Evolutionary conservation across 2,329 filamentous ascomycete genomes (phyloP).

Genomic region (Elsinoe perseae): DNA sequence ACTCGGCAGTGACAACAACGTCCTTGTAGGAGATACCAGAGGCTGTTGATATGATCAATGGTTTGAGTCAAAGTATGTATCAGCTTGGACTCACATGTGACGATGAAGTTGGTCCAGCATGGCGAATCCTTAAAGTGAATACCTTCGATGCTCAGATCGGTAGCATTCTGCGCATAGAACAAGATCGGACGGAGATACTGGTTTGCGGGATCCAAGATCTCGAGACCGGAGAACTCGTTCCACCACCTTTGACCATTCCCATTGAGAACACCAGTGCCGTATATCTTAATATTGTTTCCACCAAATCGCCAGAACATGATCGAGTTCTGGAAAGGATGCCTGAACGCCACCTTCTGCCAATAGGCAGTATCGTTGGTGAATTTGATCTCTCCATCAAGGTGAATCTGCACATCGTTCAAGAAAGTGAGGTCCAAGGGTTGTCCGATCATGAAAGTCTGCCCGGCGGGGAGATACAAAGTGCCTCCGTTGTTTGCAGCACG

Average conservation of each 20-base stretch:
- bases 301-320: slow-evolving; percentile 60
- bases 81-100: slow-evolving; percentile 24
- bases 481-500: slow-evolving; percentile 53
- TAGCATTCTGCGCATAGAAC: slow-evolving; percentile 44
- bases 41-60: not conserved
- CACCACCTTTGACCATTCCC: slow-evolving; percentile 49
- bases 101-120: slow-evolving; percentile 57
- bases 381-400: slow-evolving; percentile 52
- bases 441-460: slow-evolving; percentile 50
- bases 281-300: slow-evolving; percentile 53
- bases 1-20: slow-evolving; percentile 4
- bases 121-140: slow-evolving; percentile 55
- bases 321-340: slow-evolving; percentile 45
- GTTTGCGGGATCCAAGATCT: slow-evolving; percentile 36
- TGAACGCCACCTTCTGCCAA: slow-evolving; percentile 46
- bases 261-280: slow-evolving; percentile 49
- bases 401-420: slow-evolving; percentile 49
- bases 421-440: slow-evolving; percentile 53
- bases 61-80: not conserved
- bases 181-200: slow-evolving; percentile 52
- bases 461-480: slow-evolving; percentile 47
- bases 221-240: slow-evolving; percentile 21
- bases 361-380: slow-evolving; percentile 43
- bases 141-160: slow-evolving; percentile 49
- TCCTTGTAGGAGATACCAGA: slow-evolving; percentile 4